These are phyloP conservation scores for Lepidium didymum DNA, from an alignment of 345 rosid species.

Conservation along the genomic window DNA sequence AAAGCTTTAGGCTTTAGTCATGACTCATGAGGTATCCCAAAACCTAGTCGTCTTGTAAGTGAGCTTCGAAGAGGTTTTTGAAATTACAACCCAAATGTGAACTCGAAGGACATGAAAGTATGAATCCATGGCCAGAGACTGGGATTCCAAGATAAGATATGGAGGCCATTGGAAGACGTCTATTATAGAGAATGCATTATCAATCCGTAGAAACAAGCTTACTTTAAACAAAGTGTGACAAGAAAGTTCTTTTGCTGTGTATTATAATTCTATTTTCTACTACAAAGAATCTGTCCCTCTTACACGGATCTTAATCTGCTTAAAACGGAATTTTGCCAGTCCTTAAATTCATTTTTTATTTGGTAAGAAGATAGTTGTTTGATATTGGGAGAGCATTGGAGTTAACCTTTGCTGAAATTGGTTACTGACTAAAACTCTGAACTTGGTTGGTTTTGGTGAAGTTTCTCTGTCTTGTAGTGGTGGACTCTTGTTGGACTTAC, in stretches of 20 bases:
- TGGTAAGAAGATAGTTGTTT: neutral
- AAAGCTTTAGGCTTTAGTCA: neutral
- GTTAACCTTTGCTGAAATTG: neutral
- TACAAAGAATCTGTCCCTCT: neutral
- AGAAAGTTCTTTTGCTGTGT: neutral
- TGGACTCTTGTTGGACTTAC: constrained; percentile 25
- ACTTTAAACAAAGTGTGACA: neutral
- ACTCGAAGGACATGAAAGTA: neutral
- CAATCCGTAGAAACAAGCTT: neutral
- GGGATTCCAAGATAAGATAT: neutral
- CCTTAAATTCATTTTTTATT: neutral
- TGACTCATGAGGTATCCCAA: neutral
- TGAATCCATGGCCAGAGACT: neutral
- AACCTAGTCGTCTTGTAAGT: neutral
- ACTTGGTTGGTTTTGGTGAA: constrained; percentile 1
- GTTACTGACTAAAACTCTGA: neutral
- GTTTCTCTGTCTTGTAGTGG: neutral
- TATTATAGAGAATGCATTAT: neutral
- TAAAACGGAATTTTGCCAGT: neutral
- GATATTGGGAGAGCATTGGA: neutral
- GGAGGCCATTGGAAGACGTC: neutral
- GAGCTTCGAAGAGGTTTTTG: neutral
- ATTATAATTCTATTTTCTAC: neutral
- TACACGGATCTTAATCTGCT: no score
- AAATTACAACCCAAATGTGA: neutral